phyloP scores from a whole-genome alignment of 1,284 basidiomycete genomes.

The Mycena citricolor region DNA sequence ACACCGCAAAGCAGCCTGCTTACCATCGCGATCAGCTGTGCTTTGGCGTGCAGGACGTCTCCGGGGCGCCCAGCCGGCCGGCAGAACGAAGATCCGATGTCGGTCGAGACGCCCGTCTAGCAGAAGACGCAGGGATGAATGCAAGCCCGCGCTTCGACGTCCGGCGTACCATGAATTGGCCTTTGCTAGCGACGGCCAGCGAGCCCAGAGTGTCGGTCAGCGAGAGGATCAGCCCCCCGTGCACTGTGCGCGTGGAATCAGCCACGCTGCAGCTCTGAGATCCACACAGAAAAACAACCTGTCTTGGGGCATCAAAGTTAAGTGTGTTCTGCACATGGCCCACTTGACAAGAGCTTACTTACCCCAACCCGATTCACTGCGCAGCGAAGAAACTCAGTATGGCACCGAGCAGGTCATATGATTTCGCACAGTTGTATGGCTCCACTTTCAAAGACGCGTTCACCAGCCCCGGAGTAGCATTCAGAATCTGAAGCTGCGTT shows the following conservation, averaged over 20 bases:
- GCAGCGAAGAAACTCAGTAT: conserved; percentile 1
- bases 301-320: too few relatives aligned
- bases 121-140: not conserved
- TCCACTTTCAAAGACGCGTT: conserved; percentile 70
- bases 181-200: conserved; percentile 78
- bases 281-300: conserved; percentile 24
- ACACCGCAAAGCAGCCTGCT: not conserved
- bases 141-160: too few relatives aligned
- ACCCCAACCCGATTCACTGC: conserved; percentile 78
- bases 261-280: conserved; percentile 5
- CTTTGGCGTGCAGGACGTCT: conserved; percentile 62
- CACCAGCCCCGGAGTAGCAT: conserved; percentile 64
- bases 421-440: conserved; percentile 69
- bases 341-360: too few relatives aligned
- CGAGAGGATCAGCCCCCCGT: conserved; percentile 83
- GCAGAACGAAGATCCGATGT: conserved; percentile 82
- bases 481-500: conserved; percentile 63
- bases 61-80: conserved; percentile 67
- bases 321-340: too few relatives aligned
- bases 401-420: too few relatives aligned
- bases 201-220: conserved; percentile 86
- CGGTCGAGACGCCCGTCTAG: conserved; percentile 80
- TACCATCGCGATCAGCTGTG: conserved; percentile 65
- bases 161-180: conserved; percentile 60
- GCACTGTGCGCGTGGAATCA: conserved; percentile 52